These are phyloP conservation scores for Phycomyces nitens DNA, from an alignment of 192 early-diverging fungal genomes.

Conservation along the genomic window DNA sequence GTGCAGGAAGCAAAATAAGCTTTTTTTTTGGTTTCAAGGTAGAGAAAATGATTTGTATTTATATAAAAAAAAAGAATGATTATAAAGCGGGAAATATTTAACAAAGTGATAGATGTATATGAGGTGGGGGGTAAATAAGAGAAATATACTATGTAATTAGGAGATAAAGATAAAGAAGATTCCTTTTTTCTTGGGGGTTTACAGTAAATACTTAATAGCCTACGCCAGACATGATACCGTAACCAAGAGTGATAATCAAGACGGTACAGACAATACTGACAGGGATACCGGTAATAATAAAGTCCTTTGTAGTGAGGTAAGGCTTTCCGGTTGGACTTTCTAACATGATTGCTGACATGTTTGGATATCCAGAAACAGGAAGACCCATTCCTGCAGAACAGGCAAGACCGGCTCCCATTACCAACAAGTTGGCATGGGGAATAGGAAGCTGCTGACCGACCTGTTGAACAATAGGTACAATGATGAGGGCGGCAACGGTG, in stretches of 20 bases:
- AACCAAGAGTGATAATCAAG: slow-evolving; percentile 58
- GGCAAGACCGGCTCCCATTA: slow-evolving; percentile 63
- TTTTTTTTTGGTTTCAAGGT: no score
- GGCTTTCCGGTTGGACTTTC: slow-evolving; percentile 66
- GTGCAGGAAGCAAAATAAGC: no score
- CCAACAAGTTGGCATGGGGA: slow-evolving; percentile 63
- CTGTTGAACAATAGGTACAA: slow-evolving; percentile 70
- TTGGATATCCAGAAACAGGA: slow-evolving; percentile 75
- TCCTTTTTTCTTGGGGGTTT: no score
- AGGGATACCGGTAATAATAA: slow-evolving; percentile 61
- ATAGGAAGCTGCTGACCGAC: slow-evolving; percentile 63
- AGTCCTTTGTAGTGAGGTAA: slow-evolving; percentile 63
- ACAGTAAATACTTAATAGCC: slow-evolving; percentile 19
- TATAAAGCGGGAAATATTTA: no score
- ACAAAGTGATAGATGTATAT: no score
- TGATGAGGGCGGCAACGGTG: slow-evolving; percentile 77
- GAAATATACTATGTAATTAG: no score
- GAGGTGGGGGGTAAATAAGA: no score
- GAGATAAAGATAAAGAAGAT: no score
- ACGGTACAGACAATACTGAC: slow-evolving; percentile 52
- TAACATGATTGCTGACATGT: slow-evolving; percentile 71
- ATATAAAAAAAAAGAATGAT: no score
- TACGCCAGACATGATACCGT: slow-evolving; percentile 50
- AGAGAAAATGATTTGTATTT: no score
- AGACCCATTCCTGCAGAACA: slow-evolving; percentile 43